phyloP scores from a whole-genome alignment of 2,329 filamentous ascomycete genomes.

The Immersiporthe knoxdaviesiana region DNA sequence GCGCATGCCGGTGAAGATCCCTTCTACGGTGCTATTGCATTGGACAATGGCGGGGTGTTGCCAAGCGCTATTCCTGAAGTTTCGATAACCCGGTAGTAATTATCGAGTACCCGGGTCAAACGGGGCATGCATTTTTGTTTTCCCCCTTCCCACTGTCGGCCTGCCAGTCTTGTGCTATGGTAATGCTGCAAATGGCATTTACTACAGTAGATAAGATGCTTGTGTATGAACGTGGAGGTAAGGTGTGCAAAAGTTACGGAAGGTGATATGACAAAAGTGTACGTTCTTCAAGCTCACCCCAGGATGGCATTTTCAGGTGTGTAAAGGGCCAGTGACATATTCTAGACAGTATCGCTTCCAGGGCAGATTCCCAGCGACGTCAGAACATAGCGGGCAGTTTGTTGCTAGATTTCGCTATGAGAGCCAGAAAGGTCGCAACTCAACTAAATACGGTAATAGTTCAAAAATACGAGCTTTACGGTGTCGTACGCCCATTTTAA shows the following conservation, averaged over 20 bases:
- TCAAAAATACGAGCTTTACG: too few relatives aligned
- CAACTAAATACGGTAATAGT: too few relatives aligned
- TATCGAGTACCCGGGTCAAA: not conserved
- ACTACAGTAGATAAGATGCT: not conserved
- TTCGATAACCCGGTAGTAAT: not conserved
- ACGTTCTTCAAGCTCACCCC: too few relatives aligned
- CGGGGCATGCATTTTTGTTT: not conserved
- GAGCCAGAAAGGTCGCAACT: too few relatives aligned
- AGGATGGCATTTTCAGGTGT: too few relatives aligned
- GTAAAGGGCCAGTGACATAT: too few relatives aligned
- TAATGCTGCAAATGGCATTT: not conserved
- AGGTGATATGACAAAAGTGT: not conserved
- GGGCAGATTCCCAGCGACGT: too few relatives aligned
- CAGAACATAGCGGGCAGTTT: too few relatives aligned
- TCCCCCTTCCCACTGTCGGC: not conserved
- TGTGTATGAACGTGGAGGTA: not conserved
- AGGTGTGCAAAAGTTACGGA: not conserved
- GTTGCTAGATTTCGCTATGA: too few relatives aligned
- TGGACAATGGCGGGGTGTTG: not conserved
- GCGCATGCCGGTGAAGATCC: not conserved
- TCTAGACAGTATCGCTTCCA: too few relatives aligned
- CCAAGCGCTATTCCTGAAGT: too few relatives aligned
- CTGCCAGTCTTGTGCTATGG: not conserved
- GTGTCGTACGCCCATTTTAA: too few relatives aligned
- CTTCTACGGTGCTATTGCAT: constrained; percentile 1